Evolutionary conservation across 1,139 yeast genomes (phyloP).

Genomic region (Yamadazyma atmosphaerica): DNA sequence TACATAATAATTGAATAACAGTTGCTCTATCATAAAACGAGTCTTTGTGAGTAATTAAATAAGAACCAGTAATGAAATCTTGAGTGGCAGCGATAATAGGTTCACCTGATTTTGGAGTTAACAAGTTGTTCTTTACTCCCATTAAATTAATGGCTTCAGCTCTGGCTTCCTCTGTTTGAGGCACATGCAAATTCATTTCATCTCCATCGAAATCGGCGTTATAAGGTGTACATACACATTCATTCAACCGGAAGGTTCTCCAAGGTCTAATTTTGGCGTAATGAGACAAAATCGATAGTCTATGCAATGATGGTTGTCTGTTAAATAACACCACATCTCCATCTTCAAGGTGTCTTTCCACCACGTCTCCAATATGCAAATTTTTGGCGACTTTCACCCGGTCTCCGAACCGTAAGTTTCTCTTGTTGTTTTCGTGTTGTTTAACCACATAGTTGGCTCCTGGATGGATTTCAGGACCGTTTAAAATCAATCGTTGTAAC

Average conservation of each 20-base stretch:
- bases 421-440: conserved; percentile 79
- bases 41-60: conserved; percentile 88
- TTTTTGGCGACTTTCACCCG: conserved; percentile 73
- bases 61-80: conserved; percentile 97
- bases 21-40: conserved; percentile 88
- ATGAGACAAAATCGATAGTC: conserved; percentile 91
- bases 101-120: conserved; percentile 97
- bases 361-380: conserved; percentile 84
- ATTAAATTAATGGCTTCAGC: conserved; percentile 96
- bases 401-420: conserved; percentile 89
- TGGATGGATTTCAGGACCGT: conserved; percentile 89
- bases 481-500: conserved; percentile 67
- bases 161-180: conserved; percentile 98
- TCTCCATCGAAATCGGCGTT: conserved; percentile 99
- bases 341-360: conserved; percentile 97
- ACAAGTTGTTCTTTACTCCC: conserved; percentile 95
- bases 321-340: conserved; percentile 95
- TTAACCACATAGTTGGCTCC: conserved; percentile 93
- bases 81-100: conserved; percentile 99
- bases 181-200: conserved; percentile 98
- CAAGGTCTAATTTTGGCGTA: conserved; percentile 96
- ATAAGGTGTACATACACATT: conserved; percentile 99
- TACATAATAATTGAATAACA: conserved; percentile 76
- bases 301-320: conserved; percentile 96
- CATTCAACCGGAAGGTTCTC: conserved; percentile 96